These are phyloP conservation scores for Drechslerella stenobrocha DNA, from an alignment of 2,329 filamentous ascomycete genomes.

Conservation along the genomic window DNA sequence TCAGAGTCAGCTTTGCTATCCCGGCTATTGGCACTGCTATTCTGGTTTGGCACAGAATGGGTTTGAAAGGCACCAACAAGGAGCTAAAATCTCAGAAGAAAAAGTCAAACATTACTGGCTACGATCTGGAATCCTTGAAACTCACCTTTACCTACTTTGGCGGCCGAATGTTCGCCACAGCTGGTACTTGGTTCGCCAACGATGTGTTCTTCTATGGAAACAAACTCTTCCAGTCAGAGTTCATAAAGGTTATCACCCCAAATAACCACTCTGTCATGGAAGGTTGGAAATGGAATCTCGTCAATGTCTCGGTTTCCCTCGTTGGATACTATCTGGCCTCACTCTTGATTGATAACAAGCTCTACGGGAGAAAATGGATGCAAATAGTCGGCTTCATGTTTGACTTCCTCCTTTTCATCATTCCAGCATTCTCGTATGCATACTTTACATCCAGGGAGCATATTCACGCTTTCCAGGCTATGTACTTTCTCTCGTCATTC, in stretches of 20 bases:
- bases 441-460: conserved; percentile 74
- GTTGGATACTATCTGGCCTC: conserved; percentile 84
- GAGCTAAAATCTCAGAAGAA: conserved; percentile 81
- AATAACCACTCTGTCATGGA: conserved; percentile 74
- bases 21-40: conserved; percentile 88
- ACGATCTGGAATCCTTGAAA: conserved; percentile 80
- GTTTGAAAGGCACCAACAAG: conserved; percentile 86
- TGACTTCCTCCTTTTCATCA: conserved; percentile 89
- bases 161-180: conserved; percentile 80
- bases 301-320: conserved; percentile 85
- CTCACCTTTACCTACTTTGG: conserved; percentile 82
- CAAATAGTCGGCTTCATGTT: conserved; percentile 90
- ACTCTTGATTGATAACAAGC: conserved; percentile 89
- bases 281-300: conserved; percentile 87
- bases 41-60: conserved; percentile 94
- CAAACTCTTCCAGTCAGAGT: conserved; percentile 93
- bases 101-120: conserved; percentile 83
- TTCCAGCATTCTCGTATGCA: conserved; percentile 83
- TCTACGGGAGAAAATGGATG: conserved; percentile 96
- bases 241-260: conserved; percentile 79
- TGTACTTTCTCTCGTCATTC: conserved; percentile 97
- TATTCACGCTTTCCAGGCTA: conserved; percentile 89
- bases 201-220: conserved; percentile 99
- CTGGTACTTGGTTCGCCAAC: conserved; percentile 90
- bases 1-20: conserved; percentile 88